Evolutionary conservation across 1,284 basidiomycete species (phyloP), one percentile per base, ranked within the genome.

Genomic region (Grifola frondosa): DNA sequence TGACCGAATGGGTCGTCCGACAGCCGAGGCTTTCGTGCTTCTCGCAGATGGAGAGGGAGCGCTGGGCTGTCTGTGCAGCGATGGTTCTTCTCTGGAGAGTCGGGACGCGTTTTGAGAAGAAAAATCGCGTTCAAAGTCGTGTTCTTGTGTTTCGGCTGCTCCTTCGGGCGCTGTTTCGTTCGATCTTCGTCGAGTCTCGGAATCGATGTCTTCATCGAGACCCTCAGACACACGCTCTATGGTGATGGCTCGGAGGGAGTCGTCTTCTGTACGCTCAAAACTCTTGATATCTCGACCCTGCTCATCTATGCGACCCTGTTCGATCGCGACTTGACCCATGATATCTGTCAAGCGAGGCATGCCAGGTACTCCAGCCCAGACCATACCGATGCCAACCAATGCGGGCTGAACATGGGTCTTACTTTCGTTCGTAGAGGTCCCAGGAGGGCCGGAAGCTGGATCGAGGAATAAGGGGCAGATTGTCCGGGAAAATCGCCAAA

Each of bases 401-500:
- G 85, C 83, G 4, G 94, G 86, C 45, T 83, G 78, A 4, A 77
- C 66, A 54, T 88, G 80, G 82, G 73, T 49, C 84, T 90, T 15
- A 96, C 75, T 61, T 85, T 88, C 56, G 73, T 77, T 33, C 79
- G 74, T 20, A 67, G 55, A 37, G 78, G 77, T 17, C 74, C 74
- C 10, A 74, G 68, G 25, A 68, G 67, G 23, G 67, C 63, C 20
- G 74, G 73, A 7, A 80, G 59, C 44, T 62, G 69, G 41, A 84
- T 58, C 46, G 73, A 64, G 42, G 78, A 68, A 68, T 90, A 92
- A 5, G 91, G 87, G 11, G 79, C 75, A 23, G 73, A 67, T 10
- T 84, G 78, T 22, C 80, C 71, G 7, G 91, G 82, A 20, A 88
- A 77, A 65, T 98, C 92, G 47, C 88, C 84, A 64, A 97, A 99